Evolutionary conservation across 2,329 filamentous ascomycete genomes (phyloP).

Genomic region (Malbranchea cinnamomea): DNA sequence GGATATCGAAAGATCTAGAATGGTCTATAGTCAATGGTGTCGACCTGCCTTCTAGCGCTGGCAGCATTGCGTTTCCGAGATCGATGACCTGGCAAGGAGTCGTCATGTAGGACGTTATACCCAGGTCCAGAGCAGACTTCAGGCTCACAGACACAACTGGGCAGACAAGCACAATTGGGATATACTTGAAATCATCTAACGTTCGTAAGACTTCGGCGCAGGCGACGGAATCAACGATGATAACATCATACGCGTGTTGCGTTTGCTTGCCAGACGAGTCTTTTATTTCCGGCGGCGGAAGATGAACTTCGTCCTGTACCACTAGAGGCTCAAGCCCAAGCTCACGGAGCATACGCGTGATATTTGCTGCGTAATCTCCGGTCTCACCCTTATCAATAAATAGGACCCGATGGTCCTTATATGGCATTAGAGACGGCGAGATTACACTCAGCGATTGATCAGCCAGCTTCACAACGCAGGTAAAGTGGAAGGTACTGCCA

Average conservation of each 20-base stretch:
- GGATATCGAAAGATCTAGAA: constrained; percentile 86
- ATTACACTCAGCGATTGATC: constrained; percentile 64
- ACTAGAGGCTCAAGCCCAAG: constrained; percentile 72
- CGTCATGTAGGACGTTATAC: constrained; percentile 98
- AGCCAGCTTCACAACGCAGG: constrained; percentile 75
- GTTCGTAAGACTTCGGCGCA: constrained; percentile 74
- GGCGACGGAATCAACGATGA: constrained; percentile 86
- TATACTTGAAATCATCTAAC: constrained; percentile 93
- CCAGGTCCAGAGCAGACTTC: constrained; percentile 84
- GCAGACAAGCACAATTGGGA: constrained; percentile 83
- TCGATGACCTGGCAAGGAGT: constrained; percentile 90
- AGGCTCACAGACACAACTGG: constrained; percentile 81
- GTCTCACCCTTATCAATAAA: constrained; percentile 89
- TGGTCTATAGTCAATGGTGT: constrained; percentile 86
- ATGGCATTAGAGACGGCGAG: constrained; percentile 64
- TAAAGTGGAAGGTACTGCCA: constrained; percentile 93
- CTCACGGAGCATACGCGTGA: constrained; percentile 60
- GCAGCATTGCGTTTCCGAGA: constrained; percentile 88
- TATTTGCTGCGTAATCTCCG: constrained; percentile 47
- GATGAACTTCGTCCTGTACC: constrained; percentile 58
- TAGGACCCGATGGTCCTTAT: constrained; percentile 79
- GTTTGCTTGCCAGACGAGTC: constrained; percentile 33
- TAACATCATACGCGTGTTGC: constrained; percentile 69
- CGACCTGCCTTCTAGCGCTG: constrained; percentile 81
- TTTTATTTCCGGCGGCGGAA: constrained; percentile 41